Base-by-base conservation (phyloP, 2,329 filamentous ascomycete species). In the Cladosporium phlei region DNA sequence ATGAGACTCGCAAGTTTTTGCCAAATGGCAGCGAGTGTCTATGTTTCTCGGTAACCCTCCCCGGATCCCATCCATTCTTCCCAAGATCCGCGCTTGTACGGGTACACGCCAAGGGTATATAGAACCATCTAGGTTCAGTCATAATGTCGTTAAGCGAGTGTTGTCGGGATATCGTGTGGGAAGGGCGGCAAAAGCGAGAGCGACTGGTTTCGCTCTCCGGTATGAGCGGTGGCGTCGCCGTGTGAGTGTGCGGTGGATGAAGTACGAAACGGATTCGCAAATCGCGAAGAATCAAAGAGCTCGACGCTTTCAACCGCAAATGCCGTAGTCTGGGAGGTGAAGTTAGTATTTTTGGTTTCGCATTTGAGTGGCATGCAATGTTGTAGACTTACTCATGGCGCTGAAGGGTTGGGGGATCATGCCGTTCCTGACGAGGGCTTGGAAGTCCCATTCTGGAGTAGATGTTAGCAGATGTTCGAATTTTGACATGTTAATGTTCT, bases 381-480 rank as follows among this genome's bases (percentile, higher is more conserved):
- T 12, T 8, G 10, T 11, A 14, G 28, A 54, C 56, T 52, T 54
- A 60, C 56, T 50, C 20, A 55, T 51, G 11, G 52, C 45, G 32
- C 42, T 33, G 34, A 52, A 46, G 9, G 55, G 55, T 40, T 59
- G 55, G 16, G 62, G 61, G 33, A 65, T 57, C 38, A 67, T 49
- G 19, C 70, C 70, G 24, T 65, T 66, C 20, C 58, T 59, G 11
- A 69, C 53, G 48, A 73, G 55, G 17, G 66, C 64, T 56, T 71
- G 54, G 68, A 74, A 72, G 47, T 74, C 67, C 71, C 71, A 74
- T 52, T 73, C 71, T 39, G 28, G 5, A 27, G 11, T 2, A 16
- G 3, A 9, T 3, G 22, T 38, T 28, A 38, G 35, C 19, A 28
- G 14, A 24, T 12, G 8, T 24, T 24, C n/a, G 14, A 30, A 16